A percentile compares a stretch with the other conserved stretches of the same genome.
Conservation (phyloP, 2,329 filamentous ascomycete genomes). For the Ophiocordyceps sinensis region DNA sequence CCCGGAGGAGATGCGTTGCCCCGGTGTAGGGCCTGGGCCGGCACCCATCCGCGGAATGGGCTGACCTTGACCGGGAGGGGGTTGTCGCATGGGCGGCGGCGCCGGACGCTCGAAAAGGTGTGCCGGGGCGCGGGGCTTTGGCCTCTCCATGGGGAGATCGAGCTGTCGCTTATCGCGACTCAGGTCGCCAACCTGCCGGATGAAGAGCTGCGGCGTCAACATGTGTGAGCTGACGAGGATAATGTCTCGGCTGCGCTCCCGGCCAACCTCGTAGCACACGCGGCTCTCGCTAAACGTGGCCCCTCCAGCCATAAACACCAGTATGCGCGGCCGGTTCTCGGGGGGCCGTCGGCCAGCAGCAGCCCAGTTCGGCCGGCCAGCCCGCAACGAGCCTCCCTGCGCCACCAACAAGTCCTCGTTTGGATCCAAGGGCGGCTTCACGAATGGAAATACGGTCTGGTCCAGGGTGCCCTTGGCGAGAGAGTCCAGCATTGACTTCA, state of each 20-base stretch:
- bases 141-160: slow-evolving; percentile 67
- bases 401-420: slow-evolving; percentile 42
- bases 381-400: slow-evolving; percentile 64
- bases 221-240: slow-evolving; percentile 86
- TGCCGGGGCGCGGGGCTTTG: slow-evolving; percentile 66
- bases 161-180: slow-evolving; percentile 60
- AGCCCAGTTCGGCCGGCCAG: slow-evolving; percentile 91
- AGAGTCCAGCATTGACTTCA: slow-evolving; percentile 75
- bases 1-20: background rate
- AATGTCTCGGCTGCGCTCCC: slow-evolving; percentile 61
- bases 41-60: background rate
- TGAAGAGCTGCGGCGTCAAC: slow-evolving; percentile 70
- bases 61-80: background rate
- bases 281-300: slow-evolving; percentile 87
- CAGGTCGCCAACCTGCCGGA: slow-evolving; percentile 71
- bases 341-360: slow-evolving; percentile 56
- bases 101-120: slow-evolving; percentile 69
- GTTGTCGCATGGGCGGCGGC: slow-evolving; percentile 27
- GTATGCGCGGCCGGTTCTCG: slow-evolving; percentile 79
- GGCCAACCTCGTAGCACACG: slow-evolving; percentile 74
- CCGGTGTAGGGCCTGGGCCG: background rate
- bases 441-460: slow-evolving; percentile 52
- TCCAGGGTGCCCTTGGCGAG: slow-evolving; percentile 55
- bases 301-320: slow-evolving; percentile 90
- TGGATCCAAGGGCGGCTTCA: slow-evolving; percentile 52